Conservation (phyloP, 805 yeast species). For the Ogataea neopini region DNA sequence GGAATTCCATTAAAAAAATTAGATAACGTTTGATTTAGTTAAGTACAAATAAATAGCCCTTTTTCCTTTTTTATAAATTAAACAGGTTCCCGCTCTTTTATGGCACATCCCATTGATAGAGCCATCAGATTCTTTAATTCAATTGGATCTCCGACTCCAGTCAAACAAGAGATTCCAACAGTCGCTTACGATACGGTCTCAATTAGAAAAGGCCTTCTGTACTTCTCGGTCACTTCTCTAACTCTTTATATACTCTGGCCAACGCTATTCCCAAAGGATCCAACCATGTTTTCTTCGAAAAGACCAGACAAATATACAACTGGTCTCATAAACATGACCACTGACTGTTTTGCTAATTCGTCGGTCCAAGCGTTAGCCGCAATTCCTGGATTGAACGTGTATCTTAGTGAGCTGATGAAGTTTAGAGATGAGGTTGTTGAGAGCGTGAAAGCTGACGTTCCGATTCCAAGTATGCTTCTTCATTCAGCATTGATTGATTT, state of each 20-base stretch:
- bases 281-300: conserved; percentile 29
- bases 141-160: neutral
- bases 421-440: conserved; percentile 19
- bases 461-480: conserved; percentile 46
- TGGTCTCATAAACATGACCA: conserved; percentile 77
- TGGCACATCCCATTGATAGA: conserved; percentile 8
- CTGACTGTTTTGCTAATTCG: conserved; percentile 92
- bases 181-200: neutral
- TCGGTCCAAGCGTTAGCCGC: conserved; percentile 78
- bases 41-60: too few relatives aligned
- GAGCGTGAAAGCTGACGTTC: conserved; percentile 1
- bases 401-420: conserved; percentile 47
- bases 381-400: conserved; percentile 56
- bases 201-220: neutral
- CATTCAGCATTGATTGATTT: conserved; percentile 59
- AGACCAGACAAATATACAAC: conserved; percentile 77
- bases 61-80: too few relatives aligned
- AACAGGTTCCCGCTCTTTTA: neutral
- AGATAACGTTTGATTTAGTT: too few relatives aligned
- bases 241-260: conserved; percentile 20
- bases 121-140: conserved; percentile 7
- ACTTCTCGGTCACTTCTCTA: conserved; percentile 7
- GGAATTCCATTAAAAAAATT: conserved; percentile 6
- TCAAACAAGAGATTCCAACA: neutral
- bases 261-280: conserved; percentile 16